These are phyloP conservation scores for Parmelia sp. DNA, from an alignment of 495 filamentous ascomycete species.

Conservation along the genomic window DNA sequence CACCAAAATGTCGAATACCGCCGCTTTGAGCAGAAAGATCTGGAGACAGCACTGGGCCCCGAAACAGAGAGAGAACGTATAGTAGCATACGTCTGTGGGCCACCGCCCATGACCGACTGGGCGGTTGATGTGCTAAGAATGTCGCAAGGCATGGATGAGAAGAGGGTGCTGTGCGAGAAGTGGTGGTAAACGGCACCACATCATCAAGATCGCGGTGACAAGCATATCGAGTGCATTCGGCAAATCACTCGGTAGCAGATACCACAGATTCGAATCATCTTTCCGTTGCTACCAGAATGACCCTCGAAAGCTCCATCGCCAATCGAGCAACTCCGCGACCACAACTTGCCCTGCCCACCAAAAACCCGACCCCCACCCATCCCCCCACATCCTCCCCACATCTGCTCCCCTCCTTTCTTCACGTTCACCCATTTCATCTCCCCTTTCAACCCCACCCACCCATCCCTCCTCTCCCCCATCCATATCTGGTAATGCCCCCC, in stretches of 20 bases:
- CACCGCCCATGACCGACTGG: slow-evolving; percentile 72
- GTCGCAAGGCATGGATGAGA: slow-evolving; percentile 47
- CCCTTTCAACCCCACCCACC: too few species aligned
- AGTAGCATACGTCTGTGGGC: slow-evolving; percentile 74
- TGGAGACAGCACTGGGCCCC: slow-evolving; percentile 42
- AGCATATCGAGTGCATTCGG: not conserved
- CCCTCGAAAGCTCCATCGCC: not conserved
- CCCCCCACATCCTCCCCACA: not conserved
- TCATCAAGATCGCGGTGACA: too few species aligned
- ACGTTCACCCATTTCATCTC: not conserved
- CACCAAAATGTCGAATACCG: not conserved
- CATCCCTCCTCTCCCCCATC: not conserved
- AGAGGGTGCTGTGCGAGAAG: slow-evolving; percentile 70
- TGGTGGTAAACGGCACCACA: slow-evolving; percentile 60
- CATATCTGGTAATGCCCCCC: not conserved
- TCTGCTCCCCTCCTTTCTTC: not conserved
- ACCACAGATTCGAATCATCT: not conserved
- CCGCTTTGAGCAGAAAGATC: slow-evolving; percentile 41
- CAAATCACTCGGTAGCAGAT: not conserved
- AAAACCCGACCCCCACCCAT: not conserved
- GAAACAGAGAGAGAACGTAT: slow-evolving; percentile 41
- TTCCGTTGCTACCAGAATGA: not conserved
- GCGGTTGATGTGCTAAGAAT: slow-evolving; percentile 51
- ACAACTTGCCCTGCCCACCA: not conserved
- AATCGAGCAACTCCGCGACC: not conserved